Conservation (phyloP, 192 early-diverging fungal genomes). For the Coemansia sp. region DNA sequence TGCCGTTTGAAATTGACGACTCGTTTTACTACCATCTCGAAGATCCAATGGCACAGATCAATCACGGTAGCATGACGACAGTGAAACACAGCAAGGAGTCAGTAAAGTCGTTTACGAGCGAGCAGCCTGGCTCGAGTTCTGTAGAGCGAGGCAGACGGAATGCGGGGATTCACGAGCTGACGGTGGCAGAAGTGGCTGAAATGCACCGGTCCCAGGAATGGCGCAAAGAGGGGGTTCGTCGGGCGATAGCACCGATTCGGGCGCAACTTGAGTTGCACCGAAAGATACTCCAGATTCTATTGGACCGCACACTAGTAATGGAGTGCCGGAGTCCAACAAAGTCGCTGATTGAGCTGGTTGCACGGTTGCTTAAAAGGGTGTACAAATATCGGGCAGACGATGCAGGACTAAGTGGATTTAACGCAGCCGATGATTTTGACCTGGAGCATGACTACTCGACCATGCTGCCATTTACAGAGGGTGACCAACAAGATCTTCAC, state of each 20-base stretch:
- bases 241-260: slow-evolving; percentile 19
- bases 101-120: slow-evolving; percentile 4
- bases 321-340: slow-evolving; percentile 26
- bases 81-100: slow-evolving; percentile 17
- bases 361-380: slow-evolving; percentile 5
- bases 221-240: slow-evolving; percentile 1
- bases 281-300: slow-evolving; percentile 13
- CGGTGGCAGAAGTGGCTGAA: slow-evolving; percentile 19
- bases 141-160: not conserved
- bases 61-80: slow-evolving; percentile 29
- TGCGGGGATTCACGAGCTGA: not conserved
- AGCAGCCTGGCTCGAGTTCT: not conserved
- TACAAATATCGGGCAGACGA: not conserved
- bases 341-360: slow-evolving; percentile 28
- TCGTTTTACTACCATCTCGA: slow-evolving; percentile 27
- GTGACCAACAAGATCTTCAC: not conserved
- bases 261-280: slow-evolving; percentile 26
- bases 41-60: slow-evolving; percentile 16
- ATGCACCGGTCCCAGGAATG: slow-evolving; percentile 15
- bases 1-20: slow-evolving; percentile 44
- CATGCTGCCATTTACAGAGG: not conserved
- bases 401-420: not conserved
- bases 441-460: slow-evolving; percentile 3
- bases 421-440: not conserved
- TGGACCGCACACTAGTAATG: slow-evolving; percentile 17